These are phyloP conservation scores for Lactarius hatsudake DNA, from an alignment of 768 basidiomycete species.

Conservation along the genomic window DNA sequence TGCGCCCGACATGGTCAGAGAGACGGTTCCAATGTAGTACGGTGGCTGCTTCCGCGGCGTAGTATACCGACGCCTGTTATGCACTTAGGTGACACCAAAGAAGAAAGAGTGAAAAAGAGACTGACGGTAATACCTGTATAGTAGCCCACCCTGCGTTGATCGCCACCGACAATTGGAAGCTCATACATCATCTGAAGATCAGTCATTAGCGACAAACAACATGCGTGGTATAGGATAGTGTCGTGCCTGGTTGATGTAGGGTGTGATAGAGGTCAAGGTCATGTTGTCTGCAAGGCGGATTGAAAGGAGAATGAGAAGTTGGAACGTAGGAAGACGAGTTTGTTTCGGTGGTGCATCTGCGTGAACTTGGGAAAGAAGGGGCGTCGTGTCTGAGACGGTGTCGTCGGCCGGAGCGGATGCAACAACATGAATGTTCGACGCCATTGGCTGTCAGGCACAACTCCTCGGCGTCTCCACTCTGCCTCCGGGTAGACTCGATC, in stretches of 20 bases:
- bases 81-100: neutral
- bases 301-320: neutral
- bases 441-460: too few species aligned
- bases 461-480: too few species aligned
- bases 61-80: slow-evolving; percentile 45
- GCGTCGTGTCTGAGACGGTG: neutral
- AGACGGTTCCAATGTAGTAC: slow-evolving; percentile 45
- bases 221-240: neutral
- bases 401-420: too few species aligned
- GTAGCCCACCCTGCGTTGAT: slow-evolving; percentile 45
- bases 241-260: slow-evolving; percentile 48
- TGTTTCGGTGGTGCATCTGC: neutral
- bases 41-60: slow-evolving; percentile 43
- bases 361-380: neutral
- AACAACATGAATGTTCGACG: too few species aligned
- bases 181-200: slow-evolving; percentile 40
- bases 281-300: neutral
- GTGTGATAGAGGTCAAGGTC: slow-evolving; percentile 37
- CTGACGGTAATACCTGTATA: slow-evolving; percentile 49
- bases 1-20: slow-evolving; percentile 47
- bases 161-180: slow-evolving; percentile 42
- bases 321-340: neutral
- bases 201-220: neutral
- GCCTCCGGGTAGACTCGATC: too few species aligned
- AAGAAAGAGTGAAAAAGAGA: slow-evolving; percentile 13